These are phyloP conservation scores for Talaromyces sp. DNA, from an alignment of 2,329 filamentous ascomycete species.

Conservation along the genomic window DNA sequence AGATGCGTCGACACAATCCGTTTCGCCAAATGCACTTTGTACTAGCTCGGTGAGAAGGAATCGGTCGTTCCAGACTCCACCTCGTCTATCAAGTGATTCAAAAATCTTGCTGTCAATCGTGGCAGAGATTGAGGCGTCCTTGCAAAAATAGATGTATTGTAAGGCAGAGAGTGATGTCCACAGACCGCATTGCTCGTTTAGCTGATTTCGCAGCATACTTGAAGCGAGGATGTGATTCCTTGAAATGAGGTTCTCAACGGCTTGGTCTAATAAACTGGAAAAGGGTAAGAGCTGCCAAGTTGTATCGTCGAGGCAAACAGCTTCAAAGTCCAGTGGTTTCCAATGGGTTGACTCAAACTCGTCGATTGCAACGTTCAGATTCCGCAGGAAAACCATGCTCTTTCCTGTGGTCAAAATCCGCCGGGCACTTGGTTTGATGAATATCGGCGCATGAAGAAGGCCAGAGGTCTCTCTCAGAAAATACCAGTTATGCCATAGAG, in stretches of 20 bases:
- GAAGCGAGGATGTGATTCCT: constrained; percentile 68
- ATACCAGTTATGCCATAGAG: constrained; percentile 73
- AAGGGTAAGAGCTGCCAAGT: constrained; percentile 33
- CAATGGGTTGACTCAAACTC: constrained; percentile 30
- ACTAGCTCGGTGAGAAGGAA: constrained; percentile 75
- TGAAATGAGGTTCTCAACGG: constrained; percentile 71
- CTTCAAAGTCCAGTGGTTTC: constrained; percentile 27
- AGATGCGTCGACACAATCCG: constrained; percentile 53
- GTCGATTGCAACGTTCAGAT: constrained; percentile 51
- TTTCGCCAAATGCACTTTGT: constrained; percentile 61
- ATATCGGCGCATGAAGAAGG: constrained; percentile 63
- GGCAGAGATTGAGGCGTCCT: constrained; percentile 64
- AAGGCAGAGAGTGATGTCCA: constrained; percentile 61
- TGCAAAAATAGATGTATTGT: constrained; percentile 69
- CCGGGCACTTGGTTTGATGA: constrained; percentile 62
- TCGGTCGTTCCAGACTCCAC: constrained; percentile 67
- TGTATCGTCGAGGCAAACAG: constrained; percentile 37
- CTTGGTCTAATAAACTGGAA: constrained; percentile 64
- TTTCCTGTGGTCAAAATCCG: constrained; percentile 86
- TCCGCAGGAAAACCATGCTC: constrained; percentile 75
- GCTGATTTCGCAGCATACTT: constrained; percentile 56
- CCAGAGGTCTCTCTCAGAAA: constrained; percentile 56
- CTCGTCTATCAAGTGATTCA: constrained; percentile 61
- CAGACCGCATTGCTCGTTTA: constrained; percentile 67
- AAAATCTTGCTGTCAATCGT: constrained; percentile 66